Evolutionary conservation across 495 filamentous ascomycete species (phyloP), one percentile per base, ranked within the genome.

Genomic region (Rusavskia elegans): DNA sequence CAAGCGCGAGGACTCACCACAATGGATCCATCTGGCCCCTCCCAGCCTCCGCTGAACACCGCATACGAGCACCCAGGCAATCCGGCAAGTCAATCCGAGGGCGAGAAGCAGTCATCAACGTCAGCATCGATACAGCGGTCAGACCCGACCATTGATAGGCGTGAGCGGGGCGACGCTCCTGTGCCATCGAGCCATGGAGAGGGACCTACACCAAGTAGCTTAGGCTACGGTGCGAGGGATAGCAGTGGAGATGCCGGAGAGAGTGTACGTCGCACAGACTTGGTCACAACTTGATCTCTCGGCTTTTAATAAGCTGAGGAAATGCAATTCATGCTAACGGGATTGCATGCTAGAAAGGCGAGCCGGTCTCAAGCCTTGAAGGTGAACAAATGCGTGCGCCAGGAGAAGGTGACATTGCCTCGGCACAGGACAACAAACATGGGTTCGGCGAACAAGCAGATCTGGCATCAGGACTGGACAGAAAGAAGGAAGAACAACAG

Each of bases 381-480:
- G 73, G 73, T 10, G 79, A 78, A 5, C 72, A 81, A 54, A 77
- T 82, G 69, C 66, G 70, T 23, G 66, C 73, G 27, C 65, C 70
- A 0, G 63, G 64, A 5, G 78, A 82, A 52, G 79, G 77, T 3
- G 66, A 75, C 21, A 74, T 82, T 37, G 77, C 75, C 2, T 57
- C 65, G 23, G 66, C 67, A 50, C 58, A 67, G 0, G 69, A 71
- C 53, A 57, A 63, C 20, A 68, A 70, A 0, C 61, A 54, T 20
- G 59, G 61, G 0, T 66, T 64, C 38, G 69, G 66, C 17, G 67
- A 71, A 29, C 66, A 71, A 55, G 52, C 41, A 10, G 63, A 67
- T 57, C 53, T 67, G 13, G 55, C 61, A 25, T 63, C 63, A 25
- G 61, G 70, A 57, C 60, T 80, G 64, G 70, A 68, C 54, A 54